These are phyloP conservation scores for Lipomyces sp. DNA, from an alignment of 805 yeast species.

Conservation along the genomic window DNA sequence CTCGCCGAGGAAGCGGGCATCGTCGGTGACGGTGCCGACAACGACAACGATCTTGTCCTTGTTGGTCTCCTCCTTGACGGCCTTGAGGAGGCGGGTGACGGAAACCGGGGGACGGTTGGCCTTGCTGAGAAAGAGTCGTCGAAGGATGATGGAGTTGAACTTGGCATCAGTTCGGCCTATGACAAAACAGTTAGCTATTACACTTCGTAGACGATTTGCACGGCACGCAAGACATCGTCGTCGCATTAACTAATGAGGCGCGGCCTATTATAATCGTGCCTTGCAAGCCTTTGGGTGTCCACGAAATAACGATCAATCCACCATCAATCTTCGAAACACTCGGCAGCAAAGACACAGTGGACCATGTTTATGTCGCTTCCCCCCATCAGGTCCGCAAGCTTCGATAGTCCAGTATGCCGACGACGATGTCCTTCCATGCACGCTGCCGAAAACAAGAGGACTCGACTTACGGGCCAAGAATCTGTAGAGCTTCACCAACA, in stretches of 20 bases:
- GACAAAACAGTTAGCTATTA: slow-evolving; percentile 1
- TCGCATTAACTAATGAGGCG: too few species aligned
- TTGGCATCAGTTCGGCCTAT: slow-evolving; percentile 93
- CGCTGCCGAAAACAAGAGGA: not conserved
- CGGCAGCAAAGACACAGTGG: too few species aligned
- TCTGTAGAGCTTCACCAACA: slow-evolving; percentile 96
- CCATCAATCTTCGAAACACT: too few species aligned
- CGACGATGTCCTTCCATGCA: not conserved
- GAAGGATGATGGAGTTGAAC: slow-evolving; percentile 97
- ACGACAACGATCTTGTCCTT: slow-evolving; percentile 90
- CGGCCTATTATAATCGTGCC: too few species aligned
- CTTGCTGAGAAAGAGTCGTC: slow-evolving; percentile 94
- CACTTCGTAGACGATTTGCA: not conserved
- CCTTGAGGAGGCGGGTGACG: slow-evolving; percentile 83
- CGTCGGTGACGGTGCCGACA: slow-evolving; percentile 99
- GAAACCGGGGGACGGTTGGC: slow-evolving; percentile 99
- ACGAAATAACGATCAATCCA: too few species aligned
- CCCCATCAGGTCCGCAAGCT: not conserved
- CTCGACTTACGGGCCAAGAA: slow-evolving; percentile 97
- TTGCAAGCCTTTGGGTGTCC: too few species aligned
- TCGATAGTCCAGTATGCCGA: not conserved
- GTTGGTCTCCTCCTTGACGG: slow-evolving; percentile 78
- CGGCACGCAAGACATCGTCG: too few species aligned
- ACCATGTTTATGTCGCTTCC: not conserved
- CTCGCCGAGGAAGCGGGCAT: slow-evolving; percentile 77